Evolutionary conservation across 306 rosid species (phyloP), one percentile per base, ranked within the genome.

Genomic region (Arachis hypogaea): DNA sequence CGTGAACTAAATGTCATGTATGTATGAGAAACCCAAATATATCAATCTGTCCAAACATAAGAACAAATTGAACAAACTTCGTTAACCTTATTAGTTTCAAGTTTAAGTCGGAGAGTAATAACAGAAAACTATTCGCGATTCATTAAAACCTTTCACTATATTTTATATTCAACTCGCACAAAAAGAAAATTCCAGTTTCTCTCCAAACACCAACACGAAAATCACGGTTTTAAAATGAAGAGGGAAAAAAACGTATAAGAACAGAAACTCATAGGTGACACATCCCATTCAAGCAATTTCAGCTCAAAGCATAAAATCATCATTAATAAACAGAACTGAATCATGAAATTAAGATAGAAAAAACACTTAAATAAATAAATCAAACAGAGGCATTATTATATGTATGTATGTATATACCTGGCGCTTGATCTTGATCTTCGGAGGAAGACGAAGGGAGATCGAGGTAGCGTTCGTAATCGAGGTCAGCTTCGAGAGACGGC

Each of bases 391-490:
- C 11, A 58, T 7, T 28, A 22, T 22, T 22, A 22, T 22, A 9
- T 6, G 10, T 9, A 50, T 18, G 18, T 7, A 29, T 11, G 56
- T 64, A 11, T 49, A n/a, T 86, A 92, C 98, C 98, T 85, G 78
- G 86, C 49, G 78, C 83, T 46, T 71, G 84, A 10, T 80, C 75
- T 3, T 77, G 84, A 16, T 81, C 77, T 3, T 78, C 78, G 6
- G 77, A 11, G 18, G 86, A 66, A 38, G 85, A 74, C 0, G 85
- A 72, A 51, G 92, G 92, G 41, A 92, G 85, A 83, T 92, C 97
- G 75, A 86, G 96, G 82, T 85, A 92, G 7, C 96, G 90, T 29
- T 86, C 86, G 66, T 70, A 75, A 75, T 89, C 91, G 5, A 92
- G 88, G 79, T 87, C 84, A 4, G 80, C 64, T 66, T 84, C 91